Evolutionary conservation across 768 basidiomycete genomes (phyloP).

Genomic region (Pleurotus ostreatus): DNA sequence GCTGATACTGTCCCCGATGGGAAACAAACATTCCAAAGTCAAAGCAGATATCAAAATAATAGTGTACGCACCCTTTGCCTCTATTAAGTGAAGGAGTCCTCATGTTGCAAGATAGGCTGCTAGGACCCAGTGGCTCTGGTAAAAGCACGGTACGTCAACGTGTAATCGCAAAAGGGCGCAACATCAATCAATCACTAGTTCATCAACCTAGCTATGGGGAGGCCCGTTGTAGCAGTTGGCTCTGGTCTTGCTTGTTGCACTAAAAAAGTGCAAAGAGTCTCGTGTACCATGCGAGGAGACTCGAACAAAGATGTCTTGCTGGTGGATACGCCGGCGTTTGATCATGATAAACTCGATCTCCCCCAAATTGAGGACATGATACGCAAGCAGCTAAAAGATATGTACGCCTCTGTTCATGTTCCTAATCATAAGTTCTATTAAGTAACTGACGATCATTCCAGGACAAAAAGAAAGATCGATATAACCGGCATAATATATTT

Average conservation of each 20-base stretch:
- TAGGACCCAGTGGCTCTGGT: not conserved
- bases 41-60: not conserved
- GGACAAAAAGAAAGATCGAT: slow-evolving; percentile 12
- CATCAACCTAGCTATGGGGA: slow-evolving; percentile 10
- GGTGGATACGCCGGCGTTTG: slow-evolving; percentile 17
- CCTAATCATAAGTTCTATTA: not conserved
- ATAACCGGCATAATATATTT: slow-evolving; percentile 32
- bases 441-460: not conserved
- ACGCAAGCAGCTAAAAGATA: slow-evolving; percentile 7
- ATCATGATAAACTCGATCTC: slow-evolving; percentile 10
- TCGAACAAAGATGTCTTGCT: slow-evolving; percentile 6
- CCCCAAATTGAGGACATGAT: slow-evolving; percentile 10
- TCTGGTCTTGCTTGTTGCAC: slow-evolving; percentile 13
- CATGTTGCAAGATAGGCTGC: not conserved
- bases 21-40: not conserved
- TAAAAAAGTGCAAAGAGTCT: slow-evolving; percentile 3
- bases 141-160: not conserved
- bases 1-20: not conserved
- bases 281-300: not conserved
- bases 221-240: not conserved
- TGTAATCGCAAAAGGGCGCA: not conserved
- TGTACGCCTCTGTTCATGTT: not conserved
- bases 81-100: too few relatives aligned
- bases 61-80: not conserved
- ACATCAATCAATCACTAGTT: slow-evolving; percentile 8